A percentile compares a stretch with the other conserved stretches of the same genome.
phyloP scores from a whole-genome alignment of 108 stramenopile genomes.

The Nitzschia sp. region DNA sequence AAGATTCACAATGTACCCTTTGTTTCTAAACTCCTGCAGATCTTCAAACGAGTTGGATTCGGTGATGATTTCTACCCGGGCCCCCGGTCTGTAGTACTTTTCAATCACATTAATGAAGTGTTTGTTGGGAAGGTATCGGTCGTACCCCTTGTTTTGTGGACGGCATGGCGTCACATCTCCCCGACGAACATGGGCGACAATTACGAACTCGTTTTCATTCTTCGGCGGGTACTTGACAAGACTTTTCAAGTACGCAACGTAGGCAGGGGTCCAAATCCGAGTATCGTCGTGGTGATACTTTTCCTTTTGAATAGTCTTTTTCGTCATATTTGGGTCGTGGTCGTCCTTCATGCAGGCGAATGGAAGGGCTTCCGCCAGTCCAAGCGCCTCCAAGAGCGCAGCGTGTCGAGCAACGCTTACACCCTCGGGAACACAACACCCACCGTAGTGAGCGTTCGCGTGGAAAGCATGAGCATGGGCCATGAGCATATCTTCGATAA shows the following conservation, averaged over 20 bases:
- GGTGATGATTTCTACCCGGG: slow-evolving; percentile 24
- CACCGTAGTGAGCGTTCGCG: slow-evolving; percentile 22
- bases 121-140: slow-evolving; percentile 36
- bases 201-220: slow-evolving; percentile 16
- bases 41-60: slow-evolving; percentile 35
- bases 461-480: slow-evolving; percentile 43
- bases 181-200: slow-evolving; percentile 38
- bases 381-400: slow-evolving; percentile 29
- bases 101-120: slow-evolving; percentile 34
- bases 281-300: slow-evolving; percentile 15
- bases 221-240: slow-evolving; percentile 23
- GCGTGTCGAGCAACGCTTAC: slow-evolving; percentile 12
- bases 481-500: slow-evolving; percentile 36
- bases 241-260: slow-evolving; percentile 27
- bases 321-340: background rate
- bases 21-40: slow-evolving; percentile 29
- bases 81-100: slow-evolving; percentile 35
- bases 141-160: slow-evolving; percentile 14
- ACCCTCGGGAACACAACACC: slow-evolving; percentile 20
- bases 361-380: slow-evolving; percentile 23
- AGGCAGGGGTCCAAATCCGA: slow-evolving; percentile 34
- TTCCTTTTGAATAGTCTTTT: slow-evolving; percentile 9
- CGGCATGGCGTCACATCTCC: slow-evolving; percentile 36
- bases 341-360: slow-evolving; percentile 26
- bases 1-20: slow-evolving; percentile 26